Base-by-base conservation (phyloP, 2,329 filamentous ascomycete species). In the Claviceps sp. region DNA sequence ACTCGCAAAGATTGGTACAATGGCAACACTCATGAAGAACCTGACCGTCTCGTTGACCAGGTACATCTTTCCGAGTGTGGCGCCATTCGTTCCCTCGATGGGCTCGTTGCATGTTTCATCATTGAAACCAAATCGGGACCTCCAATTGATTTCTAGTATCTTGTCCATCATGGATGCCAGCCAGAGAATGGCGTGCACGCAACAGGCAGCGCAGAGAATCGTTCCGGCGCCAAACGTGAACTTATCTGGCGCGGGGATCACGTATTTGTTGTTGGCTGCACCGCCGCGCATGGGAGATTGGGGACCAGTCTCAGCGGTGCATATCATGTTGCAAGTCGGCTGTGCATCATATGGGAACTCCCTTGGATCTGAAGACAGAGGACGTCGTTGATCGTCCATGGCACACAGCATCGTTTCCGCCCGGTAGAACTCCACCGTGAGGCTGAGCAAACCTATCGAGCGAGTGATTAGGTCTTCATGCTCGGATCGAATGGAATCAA, bases 391-490 rank as follows among this genome's bases (percentile, higher is more conserved):
- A 2, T 71, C 60, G 44, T 74, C 68, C 2, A 62, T 56, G 0
- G 57, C 60, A 56, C 81, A 84, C 4, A 56, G 45, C 0, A 61
- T 63, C 0, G 76, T 59, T 2, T 70, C 61, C 16, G 70, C 70
- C 1, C 82, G 75, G 57, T 80, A 83, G 58, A 85, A 85, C 55
- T 85, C 81, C 30, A 85, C 72, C 0, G 77, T 76, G 54, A 85
- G 67, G 54, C 79, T 81, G 17, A 84, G 54, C 1, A 84, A 64
- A 0, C 81, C 78, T 78, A 50, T 47, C 14, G 5, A 45, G 8
- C 14, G 5, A 48, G 14, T 34, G 17, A 30, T 26, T 40, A 47
- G 30, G 17, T 17, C 17, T 16, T 37, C 13, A 39, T 13, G 34
- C 39, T 40, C 8, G 17, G 19, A 17, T 22, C n/a, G 5, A 46